Conservation (phyloP, 2,329 filamentous ascomycete species). For the Colletotrichum godetiae region DNA sequence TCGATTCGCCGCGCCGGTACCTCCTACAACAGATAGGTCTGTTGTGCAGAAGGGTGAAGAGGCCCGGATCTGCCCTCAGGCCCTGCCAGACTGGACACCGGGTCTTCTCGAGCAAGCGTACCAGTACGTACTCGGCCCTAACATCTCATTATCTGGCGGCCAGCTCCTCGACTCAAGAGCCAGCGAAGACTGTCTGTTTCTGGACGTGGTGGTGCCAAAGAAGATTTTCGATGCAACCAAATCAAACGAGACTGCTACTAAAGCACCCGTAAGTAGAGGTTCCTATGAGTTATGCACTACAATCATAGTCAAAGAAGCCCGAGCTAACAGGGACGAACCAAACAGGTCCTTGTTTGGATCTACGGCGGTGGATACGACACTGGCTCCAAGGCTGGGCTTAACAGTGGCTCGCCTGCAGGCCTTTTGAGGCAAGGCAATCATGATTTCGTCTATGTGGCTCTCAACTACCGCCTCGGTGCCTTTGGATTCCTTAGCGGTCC, state of each 20-base stretch:
- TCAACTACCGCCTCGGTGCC: constrained; percentile 55
- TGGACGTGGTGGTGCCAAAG: constrained; percentile 53
- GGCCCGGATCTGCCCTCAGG: too few species aligned
- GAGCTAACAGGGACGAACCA: neutral
- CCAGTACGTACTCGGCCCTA: neutral
- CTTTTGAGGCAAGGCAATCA: constrained; percentile 30
- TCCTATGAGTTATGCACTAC: neutral
- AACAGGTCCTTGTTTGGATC: constrained; percentile 46
- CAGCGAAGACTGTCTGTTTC: constrained; percentile 53
- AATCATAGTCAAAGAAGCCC: too few species aligned
- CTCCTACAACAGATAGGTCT: constrained; percentile 46
- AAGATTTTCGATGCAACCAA: constrained; percentile 43
- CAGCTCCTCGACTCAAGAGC: too few species aligned
- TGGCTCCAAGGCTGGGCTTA: constrained; percentile 53
- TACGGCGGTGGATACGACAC: constrained; percentile 50
- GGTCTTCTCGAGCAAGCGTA: neutral
- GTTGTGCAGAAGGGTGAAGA: neutral
- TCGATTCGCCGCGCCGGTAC: constrained; percentile 64
- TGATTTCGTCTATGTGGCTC: constrained; percentile 50
- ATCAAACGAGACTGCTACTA: constrained; percentile 12
- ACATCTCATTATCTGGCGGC: neutral
- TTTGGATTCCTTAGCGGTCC: constrained; percentile 57
- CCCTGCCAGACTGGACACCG: too few species aligned
- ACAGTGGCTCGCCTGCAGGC: neutral
- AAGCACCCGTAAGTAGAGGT: neutral